Evolutionary conservation across 257 asterid species (phyloP), one percentile per base, ranked within the genome.

Genomic region (Solanum microdontum): DNA sequence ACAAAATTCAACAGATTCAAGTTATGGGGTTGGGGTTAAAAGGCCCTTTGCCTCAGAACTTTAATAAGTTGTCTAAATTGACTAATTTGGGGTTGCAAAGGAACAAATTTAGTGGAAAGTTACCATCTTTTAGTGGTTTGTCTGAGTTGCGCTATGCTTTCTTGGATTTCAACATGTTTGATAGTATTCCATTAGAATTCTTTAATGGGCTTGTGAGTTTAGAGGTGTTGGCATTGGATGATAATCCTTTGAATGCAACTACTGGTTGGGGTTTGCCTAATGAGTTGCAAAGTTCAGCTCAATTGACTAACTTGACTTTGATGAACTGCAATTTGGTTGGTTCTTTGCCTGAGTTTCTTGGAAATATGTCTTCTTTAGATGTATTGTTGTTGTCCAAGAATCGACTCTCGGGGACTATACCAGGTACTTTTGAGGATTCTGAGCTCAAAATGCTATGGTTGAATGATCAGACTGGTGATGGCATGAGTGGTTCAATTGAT

Each of bases 161-260:
- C 88, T 90, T 96, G 93, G 98, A 96, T 89, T 93, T 90, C 90
- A 96, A 96, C 88, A 45, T 90, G 37, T 95, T 96, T 69, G 97
- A 94, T 84, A 87, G 92, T 11, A 93, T 96, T 89, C 98, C 99
- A 13, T 90, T 89, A 1, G 99, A 96, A 93, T 96, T 96, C 94
- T 95, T 96, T 82, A 82, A 83, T 51, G 98, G 98, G 40, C 96
- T 96, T 40, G 91, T 89, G 82, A 92, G 92, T 93, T 92, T 96
- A 87, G 94, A 95, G 93, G 98, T 93, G 24, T 28, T 96, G 88
- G 99, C 99, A 70, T 87, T 96, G 92, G 99, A 96, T 86, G 13
- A 86, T 21, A 94, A 87, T 83, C 97, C 99, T 82, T 88, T 96
- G 11, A 96, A 96, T 90, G 93, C 91, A 80, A 91, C 96, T 19